Evolutionary conservation across 1,284 basidiomycete genomes (phyloP).

Genomic region (Ceratobasidium sp.): DNA sequence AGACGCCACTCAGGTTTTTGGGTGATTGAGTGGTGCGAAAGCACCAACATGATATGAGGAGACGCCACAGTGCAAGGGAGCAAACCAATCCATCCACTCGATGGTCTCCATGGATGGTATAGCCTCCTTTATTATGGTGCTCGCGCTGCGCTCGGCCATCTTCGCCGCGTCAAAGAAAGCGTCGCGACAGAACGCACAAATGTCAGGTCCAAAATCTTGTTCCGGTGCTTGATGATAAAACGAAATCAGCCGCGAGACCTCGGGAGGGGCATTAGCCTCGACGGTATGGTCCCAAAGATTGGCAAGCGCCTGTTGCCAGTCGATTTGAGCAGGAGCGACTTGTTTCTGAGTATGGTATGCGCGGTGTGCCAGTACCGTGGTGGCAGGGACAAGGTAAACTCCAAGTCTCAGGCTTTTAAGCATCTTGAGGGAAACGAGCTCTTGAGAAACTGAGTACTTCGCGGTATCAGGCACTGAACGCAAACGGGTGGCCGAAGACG

Average conservation of each 20-base stretch:
- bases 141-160: conserved; percentile 5
- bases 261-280: background rate
- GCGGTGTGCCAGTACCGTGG: conserved; percentile 14
- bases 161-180: conserved; percentile 5
- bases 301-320: conserved; percentile 19
- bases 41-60: background rate
- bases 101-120: background rate
- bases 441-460: conserved; percentile 29
- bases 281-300: background rate
- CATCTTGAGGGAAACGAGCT: background rate
- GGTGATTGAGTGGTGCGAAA: background rate
- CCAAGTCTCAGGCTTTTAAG: conserved; percentile 25
- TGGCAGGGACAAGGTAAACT: conserved; percentile 28
- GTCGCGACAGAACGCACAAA: conserved; percentile 14
- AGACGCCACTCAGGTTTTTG: background rate
- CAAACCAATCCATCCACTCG: conserved; percentile 35
- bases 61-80: background rate
- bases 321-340: background rate
- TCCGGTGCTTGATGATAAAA: conserved; percentile 22
- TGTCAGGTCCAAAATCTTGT: conserved; percentile 2
- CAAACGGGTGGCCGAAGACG: too few species aligned
- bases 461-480: too few species aligned
- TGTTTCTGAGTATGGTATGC: background rate
- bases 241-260: background rate
- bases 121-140: background rate